phyloP scores from a whole-genome alignment of 2,329 filamentous ascomycete species.

The Aspergillus neotritici region DNA sequence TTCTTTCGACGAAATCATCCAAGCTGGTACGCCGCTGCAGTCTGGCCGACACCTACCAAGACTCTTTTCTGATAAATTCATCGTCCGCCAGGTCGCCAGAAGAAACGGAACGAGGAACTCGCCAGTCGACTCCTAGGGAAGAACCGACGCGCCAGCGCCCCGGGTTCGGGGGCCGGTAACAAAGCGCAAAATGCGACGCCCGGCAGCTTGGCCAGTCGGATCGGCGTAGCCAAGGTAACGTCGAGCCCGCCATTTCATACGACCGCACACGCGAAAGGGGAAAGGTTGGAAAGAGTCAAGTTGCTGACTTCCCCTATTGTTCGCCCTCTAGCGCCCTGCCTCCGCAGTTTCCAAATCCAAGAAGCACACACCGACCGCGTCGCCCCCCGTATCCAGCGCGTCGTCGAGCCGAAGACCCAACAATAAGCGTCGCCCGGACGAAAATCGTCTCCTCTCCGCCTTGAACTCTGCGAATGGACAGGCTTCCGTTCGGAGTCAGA shows the following conservation, averaged over 20 bases:
- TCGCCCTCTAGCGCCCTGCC: conserved; percentile 31
- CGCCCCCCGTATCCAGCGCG: conserved; percentile 13
- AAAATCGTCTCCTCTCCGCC: conserved; percentile 28
- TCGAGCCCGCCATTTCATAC: neutral
- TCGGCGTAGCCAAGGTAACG: conserved; percentile 53
- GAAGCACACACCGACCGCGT: conserved; percentile 33
- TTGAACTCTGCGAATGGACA: conserved; percentile 26
- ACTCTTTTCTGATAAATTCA: neutral
- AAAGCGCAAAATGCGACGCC: conserved; percentile 40
- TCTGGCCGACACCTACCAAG: neutral
- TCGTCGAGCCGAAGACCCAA: conserved; percentile 22
- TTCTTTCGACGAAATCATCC: conserved; percentile 49
- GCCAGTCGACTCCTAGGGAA: conserved; percentile 56
- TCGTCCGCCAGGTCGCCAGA: conserved; percentile 43
- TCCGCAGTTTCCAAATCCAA: conserved; percentile 36
- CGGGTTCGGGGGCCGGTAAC: conserved; percentile 38
- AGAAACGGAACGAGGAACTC: conserved; percentile 52
- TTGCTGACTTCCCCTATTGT: conserved; percentile 4
- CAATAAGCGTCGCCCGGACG: conserved; percentile 31
- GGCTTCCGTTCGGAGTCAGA: conserved; percentile 28
- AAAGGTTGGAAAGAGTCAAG: neutral
- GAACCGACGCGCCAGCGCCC: conserved; percentile 46
- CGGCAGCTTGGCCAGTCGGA: conserved; percentile 53
- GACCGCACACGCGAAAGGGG: no score
- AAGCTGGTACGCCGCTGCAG: conserved; percentile 38